Evolutionary conservation across 768 basidiomycete species (phyloP).

Genomic region (Mycena epipterygia): DNA sequence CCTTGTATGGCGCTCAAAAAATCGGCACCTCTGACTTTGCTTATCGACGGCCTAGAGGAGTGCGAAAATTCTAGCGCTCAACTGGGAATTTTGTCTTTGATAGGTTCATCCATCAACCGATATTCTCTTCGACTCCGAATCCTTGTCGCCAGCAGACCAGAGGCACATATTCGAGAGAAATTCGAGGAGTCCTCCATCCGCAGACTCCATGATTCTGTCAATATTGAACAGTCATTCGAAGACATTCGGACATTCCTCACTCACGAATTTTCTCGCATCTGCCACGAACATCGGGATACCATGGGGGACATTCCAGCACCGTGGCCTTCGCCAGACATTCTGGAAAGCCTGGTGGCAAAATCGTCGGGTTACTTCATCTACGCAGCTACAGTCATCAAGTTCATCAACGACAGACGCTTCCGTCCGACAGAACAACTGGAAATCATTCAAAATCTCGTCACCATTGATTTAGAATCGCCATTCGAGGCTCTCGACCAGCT

Average conservation of each 20-base stretch:
- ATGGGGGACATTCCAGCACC: background rate
- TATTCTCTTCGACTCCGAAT: background rate
- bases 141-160: constrained; percentile 5
- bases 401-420: background rate
- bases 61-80: background rate
- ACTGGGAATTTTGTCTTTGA: background rate
- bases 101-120: background rate
- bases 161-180: background rate
- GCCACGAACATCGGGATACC: background rate
- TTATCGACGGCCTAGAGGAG: constrained; percentile 4
- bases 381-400: background rate
- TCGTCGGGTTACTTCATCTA: constrained; percentile 21
- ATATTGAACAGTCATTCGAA: background rate
- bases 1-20: background rate
- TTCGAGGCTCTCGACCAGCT: background rate
- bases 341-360: background rate
- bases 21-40: background rate
- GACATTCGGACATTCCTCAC: background rate
- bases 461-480: background rate
- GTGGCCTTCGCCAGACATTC: background rate
- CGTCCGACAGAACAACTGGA: background rate
- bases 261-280: constrained; percentile 5
- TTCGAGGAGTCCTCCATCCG: background rate
- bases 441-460: background rate
- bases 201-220: background rate